Evolutionary conservation across 1,284 basidiomycete genomes (phyloP), one percentile per base, ranked within the genome.

Genomic region (Tilletia indica): DNA sequence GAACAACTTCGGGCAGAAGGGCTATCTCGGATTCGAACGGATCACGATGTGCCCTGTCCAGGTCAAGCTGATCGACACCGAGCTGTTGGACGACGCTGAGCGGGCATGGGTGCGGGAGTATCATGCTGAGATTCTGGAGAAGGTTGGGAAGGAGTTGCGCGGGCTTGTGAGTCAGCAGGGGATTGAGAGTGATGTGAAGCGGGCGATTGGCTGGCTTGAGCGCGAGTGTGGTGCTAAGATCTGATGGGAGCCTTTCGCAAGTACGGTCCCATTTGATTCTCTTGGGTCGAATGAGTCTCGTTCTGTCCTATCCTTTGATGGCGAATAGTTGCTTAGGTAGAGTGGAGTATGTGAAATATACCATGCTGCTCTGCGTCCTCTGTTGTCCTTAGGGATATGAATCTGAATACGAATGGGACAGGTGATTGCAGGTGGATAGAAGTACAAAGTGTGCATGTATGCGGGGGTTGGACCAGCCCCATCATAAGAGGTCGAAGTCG

Each of bases 21-120:
- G 78, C 16, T 81, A 77, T 66, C 64, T 80, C 34, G 76, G 74
- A 16, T 80, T 80, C 42, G 78, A 81, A 68, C 78, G 75, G 63
- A 71, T 76, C 12, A 77, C 78, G 39, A 66, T 78, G 86, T 78
- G 86, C 70, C 96, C 96, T 0, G 94, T 98, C 56, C 92, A 96
- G 79, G 92, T 91, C 72, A 92, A 89, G 71, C 87, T 99, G 61
- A 86, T 98, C 54, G 91, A 95, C 71, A 74, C 85, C 2, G 82
- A 83, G 0, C 85, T 99, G 63, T 84, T 99, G 66, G 88, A 88
- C 3, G 86, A 80, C 4, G 86, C 87, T 34, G 95, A 98, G 86
- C 88, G 87, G 75, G 84, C 85, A 69, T 99, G 96, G 96, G 75
- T 98, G 74, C 90, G 98, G 80, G 86, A 85, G 2, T 98, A 98